phyloP scores from a whole-genome alignment of 1,139 yeast species.

The Diutina siamensis region DNA sequence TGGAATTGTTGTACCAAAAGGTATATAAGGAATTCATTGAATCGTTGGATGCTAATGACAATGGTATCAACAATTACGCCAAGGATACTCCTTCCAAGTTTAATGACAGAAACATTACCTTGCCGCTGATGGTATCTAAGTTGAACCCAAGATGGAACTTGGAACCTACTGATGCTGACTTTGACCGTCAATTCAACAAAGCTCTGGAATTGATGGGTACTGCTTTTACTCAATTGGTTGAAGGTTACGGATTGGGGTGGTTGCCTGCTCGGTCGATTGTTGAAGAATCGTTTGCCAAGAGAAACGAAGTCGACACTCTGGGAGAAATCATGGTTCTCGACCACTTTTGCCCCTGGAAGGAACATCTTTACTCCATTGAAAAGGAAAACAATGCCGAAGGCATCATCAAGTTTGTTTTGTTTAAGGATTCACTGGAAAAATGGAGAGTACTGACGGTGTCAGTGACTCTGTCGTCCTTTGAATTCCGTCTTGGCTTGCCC shows the following conservation, averaged over 20 bases:
- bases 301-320: conserved; percentile 43
- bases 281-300: conserved; percentile 46
- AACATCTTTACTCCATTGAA: conserved; percentile 72
- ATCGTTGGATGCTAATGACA: conserved; percentile 91
- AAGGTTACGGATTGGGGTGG: conserved; percentile 77
- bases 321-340: conserved; percentile 68
- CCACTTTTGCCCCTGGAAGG: conserved; percentile 88
- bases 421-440: conserved; percentile 55
- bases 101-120: conserved; percentile 48
- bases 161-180: conserved; percentile 50
- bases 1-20: conserved; percentile 58
- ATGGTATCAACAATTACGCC: conserved; percentile 74
- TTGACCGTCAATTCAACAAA: conserved; percentile 51
- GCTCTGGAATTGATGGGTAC: conserved; percentile 80
- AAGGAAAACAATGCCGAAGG: conserved; percentile 44
- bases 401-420: conserved; percentile 63
- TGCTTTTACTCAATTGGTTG: conserved; percentile 57
- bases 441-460: conserved; percentile 95
- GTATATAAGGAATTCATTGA: conserved; percentile 80
- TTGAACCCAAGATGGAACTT: conserved; percentile 83
- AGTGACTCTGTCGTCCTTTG: conserved; percentile 60
- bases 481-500: conserved; percentile 78
- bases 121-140: conserved; percentile 70
- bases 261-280: conserved; percentile 81
- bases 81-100: conserved; percentile 33